Conservation (phyloP, 148 eudicot species). For the Gaultheria prostrata region DNA sequence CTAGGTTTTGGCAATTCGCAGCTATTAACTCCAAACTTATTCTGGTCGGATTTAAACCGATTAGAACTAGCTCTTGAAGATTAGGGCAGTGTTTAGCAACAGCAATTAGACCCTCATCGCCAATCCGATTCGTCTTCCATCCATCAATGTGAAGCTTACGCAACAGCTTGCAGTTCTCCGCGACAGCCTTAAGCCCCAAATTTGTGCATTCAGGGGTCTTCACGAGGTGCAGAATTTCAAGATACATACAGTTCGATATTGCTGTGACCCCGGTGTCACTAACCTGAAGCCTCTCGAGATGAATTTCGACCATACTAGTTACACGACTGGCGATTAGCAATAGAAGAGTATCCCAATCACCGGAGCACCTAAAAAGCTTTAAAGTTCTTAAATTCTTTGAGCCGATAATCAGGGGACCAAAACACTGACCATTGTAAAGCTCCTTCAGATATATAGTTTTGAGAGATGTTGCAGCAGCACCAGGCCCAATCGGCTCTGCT, state of each 20-base stretch:
- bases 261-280: constrained; percentile 45
- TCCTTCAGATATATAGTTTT: constrained; percentile 45
- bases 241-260: constrained; percentile 32
- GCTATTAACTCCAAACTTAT: constrained; percentile 45
- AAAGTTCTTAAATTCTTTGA: constrained; percentile 39
- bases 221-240: constrained; percentile 50
- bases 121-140: constrained; percentile 58
- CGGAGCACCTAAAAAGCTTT: constrained; percentile 45
- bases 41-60: constrained; percentile 46
- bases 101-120: constrained; percentile 49
- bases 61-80: constrained; percentile 51
- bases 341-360: constrained; percentile 52
- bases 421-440: constrained; percentile 51
- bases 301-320: constrained; percentile 38
- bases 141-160: constrained; percentile 64
- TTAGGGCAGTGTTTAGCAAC: constrained; percentile 46
- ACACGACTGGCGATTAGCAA: constrained; percentile 27
- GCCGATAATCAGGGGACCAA: constrained; percentile 43
- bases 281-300: constrained; percentile 59
- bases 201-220: constrained; percentile 59
- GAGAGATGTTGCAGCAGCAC: constrained; percentile 30
- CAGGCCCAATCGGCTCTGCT: constrained; percentile 43
- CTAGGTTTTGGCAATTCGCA: constrained; percentile 40
- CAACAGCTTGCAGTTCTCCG: constrained; percentile 44
- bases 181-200: constrained; percentile 38